Base-by-base conservation (phyloP, 1,139 yeast species). In the Hansenula sp. region DNA sequence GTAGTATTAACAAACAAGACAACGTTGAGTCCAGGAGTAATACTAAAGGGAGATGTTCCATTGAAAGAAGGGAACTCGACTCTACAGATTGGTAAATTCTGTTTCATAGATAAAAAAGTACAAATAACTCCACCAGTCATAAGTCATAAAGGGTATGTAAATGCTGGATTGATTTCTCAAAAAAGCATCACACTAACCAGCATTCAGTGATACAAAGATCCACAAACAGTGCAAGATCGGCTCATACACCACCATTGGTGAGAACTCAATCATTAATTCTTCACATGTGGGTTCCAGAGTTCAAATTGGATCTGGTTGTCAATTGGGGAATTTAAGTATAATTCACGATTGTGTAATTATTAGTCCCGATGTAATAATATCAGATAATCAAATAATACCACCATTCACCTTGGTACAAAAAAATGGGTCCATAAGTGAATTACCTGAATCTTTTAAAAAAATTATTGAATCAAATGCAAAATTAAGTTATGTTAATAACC, bases 321-420 rank as follows among this genome's bases (percentile, higher is more conserved):
- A 43, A 0, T 47, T 75, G 20, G 66, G 75, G 10, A 65, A 68
- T 44, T 62, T 69, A 39, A 64, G 74, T 6, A 69, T 79, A n/a
- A 62, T 84, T 26, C 76, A 79, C 48, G 89, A 82, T 51, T 78
- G 86, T 50, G 81, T 80, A 30, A 55, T 76, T 11, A 64, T 84
- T 2, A 69, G 69, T 16, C 64, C 66, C 28, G 69, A 69, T 17
- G 64, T 82, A 0, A 61, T 59, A 6, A 56, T 84, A 2, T 86
- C 90, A 0, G 71, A 77, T 2, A 68, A 69, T 44, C 62, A 68
- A 45, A 79, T 78, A 28, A 66, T 83, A 10, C 82, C 88, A 2
- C 83, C 89, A 0, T 78, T 68, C 47, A 71, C 82, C 39, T 61
- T 69, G 31, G 84, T 31, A 14, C 9, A 14, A 12, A 3, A 4